Evolutionary conservation across 148 eudicot species (phyloP), one percentile per base, ranked within the genome.

Genomic region (Drosera capensis): DNA sequence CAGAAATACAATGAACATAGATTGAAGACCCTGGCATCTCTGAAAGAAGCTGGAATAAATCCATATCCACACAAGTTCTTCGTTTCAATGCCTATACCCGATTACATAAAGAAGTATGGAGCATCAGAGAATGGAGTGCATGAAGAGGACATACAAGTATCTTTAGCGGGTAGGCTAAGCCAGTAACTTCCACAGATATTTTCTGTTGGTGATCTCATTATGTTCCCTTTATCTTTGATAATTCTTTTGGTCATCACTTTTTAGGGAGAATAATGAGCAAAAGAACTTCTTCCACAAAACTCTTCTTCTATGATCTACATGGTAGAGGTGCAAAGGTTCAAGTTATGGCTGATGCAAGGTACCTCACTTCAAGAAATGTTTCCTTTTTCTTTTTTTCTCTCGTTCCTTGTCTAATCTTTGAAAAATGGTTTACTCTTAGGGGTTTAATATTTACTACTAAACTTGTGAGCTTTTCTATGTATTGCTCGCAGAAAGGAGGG

Each of bases 261-360:
- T 20, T 9, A 86, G 94, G 96, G 58, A 68, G 97, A 49, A 61
- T 90, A 29, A 84, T 84, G 95, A 84, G 57, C 84, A 90, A 84
- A 51, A 58, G 97, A 20, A 57, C 97, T 0, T 84, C 97, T n/a
- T 84, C 95, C 15, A 53, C 86, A 37, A 84, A 80, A 67, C 71
- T 90, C 25, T 67, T 78, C 61, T 90, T 90, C 50, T 90, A 90
- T 56, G 97, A 90, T 68, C 69, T 90, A 50, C 75, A 80, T 53
- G 77, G 82, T 24, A 23, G 45, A 41, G 82, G 80, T 71, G 82
- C 71, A 35, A 90, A 90, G 56, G 80, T 90, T 45, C 97, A 90
- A 90, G 71, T 90, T 26, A 84, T 90, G 92, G 71, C 92, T 20
- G 92, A 80, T 75, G 87, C 84, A 53, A 79, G 94, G 96, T 86